Base-by-base conservation (phyloP, 768 basidiomycete genomes). In the Lentinula sp. region DNA sequence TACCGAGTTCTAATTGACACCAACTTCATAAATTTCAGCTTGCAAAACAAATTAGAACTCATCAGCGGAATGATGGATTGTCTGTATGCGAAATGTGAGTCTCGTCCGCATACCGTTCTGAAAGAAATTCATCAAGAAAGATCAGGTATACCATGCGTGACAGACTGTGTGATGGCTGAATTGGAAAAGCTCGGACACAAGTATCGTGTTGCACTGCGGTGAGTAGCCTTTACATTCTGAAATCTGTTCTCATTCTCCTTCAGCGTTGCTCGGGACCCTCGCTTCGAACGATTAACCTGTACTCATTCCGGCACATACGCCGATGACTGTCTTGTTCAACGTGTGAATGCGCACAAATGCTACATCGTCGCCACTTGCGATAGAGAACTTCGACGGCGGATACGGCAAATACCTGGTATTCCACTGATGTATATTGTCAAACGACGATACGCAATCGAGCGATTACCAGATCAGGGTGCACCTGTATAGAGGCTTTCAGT, bases 61-160 rank as follows among this genome's bases (percentile, higher is more conserved):
- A 80, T 98, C 20, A 86, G 88, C 68, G 95, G 92, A n/a, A 98
- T 99, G 97, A 98, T 99, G 97, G 97, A 99, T 70, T 96, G 94
- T 69, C 79, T 98, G 15, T 97, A 93, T 73, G 97, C 97, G 12
- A 98, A 99, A 78, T 98, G 96, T 96, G 66, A 32, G 28, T 57
- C 9, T 35, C 37, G 32, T 51, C 56, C 39, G 52, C 43, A 35
- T 18, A 5, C 33, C 41, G 42, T 55, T 66, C 42, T 64, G 48
- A 55, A 16, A 58, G 46, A 48, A 28, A 45, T 41, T 66, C 59
- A 59, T 53, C 52, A 50, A 7, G 41, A 57, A 50, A 41, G 20
- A 35, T 35, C 67, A 98, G 96, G 95, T 73, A 98, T 98, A 67
- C 97, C 97, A 1, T 97, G 95, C 66, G 91, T 99, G n/a, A 98